These are phyloP conservation scores for Salvia rosmarinus DNA, from an alignment of 257 asterid species.

Conservation along the genomic window DNA sequence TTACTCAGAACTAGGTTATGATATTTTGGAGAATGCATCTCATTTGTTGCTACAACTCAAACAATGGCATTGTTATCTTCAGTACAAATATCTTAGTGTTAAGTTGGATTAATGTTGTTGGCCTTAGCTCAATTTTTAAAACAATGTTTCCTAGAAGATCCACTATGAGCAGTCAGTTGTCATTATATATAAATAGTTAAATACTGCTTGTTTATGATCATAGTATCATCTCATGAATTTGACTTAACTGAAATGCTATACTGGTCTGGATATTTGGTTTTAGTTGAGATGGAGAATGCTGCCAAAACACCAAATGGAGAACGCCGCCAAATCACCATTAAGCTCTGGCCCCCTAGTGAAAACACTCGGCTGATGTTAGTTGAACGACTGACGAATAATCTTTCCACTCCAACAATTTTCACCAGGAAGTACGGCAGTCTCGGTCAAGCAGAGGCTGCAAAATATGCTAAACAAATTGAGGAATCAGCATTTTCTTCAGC, in stretches of 20 bases:
- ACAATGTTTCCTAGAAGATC: not conserved
- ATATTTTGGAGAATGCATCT: not conserved
- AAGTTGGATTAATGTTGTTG: not conserved
- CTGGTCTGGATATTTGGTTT: slow-evolving; percentile 32
- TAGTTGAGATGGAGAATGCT: slow-evolving; percentile 54
- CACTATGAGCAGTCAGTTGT: slow-evolving; percentile 7
- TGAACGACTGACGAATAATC: slow-evolving; percentile 78
- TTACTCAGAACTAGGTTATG: slow-evolving; percentile 4
- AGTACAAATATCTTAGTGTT: not conserved
- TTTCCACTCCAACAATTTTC: slow-evolving; percentile 87
- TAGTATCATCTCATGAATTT: slow-evolving; percentile 1
- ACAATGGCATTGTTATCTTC: not conserved
- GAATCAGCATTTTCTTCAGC: slow-evolving; percentile 69
- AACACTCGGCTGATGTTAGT: slow-evolving; percentile 78
- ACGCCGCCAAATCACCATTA: slow-evolving; percentile 64
- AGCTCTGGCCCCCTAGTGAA: slow-evolving; percentile 96
- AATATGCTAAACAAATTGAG: slow-evolving; percentile 71
- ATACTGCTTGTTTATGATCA: slow-evolving; percentile 9
- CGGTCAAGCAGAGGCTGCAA: slow-evolving; percentile 55
- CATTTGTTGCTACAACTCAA: not conserved
- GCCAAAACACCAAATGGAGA: slow-evolving; percentile 54
- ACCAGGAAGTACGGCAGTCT: slow-evolving; percentile 84
- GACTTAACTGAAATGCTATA: slow-evolving; percentile 13
- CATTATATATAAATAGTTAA: too few species aligned
- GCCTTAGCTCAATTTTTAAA: not conserved